phyloP scores from a whole-genome alignment of 805 yeast species.

The Yamadazyma takamatsuzukensis region DNA sequence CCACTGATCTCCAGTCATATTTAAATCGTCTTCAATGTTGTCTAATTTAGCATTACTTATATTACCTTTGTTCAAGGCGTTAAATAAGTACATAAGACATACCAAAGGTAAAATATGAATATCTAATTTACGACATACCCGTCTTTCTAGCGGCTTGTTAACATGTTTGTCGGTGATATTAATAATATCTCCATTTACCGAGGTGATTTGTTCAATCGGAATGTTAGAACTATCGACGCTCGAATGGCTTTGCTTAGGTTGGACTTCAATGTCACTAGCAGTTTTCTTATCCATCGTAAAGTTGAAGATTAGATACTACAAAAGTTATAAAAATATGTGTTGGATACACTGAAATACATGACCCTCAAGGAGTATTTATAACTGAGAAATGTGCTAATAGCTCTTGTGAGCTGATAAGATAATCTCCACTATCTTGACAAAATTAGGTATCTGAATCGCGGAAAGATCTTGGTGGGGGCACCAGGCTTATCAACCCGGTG shows the following conservation, averaged over 20 bases:
- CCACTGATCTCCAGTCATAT: conserved; percentile 41
- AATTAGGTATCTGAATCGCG: too few relatives aligned
- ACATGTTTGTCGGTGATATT: conserved; percentile 11
- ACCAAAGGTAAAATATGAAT: conserved; percentile 41
- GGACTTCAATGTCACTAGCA: conserved; percentile 3
- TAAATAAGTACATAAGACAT: conserved; percentile 45
- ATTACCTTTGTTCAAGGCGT: conserved; percentile 48
- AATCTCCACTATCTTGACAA: too few relatives aligned
- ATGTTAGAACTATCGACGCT: conserved; percentile 4
- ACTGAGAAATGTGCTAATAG: too few relatives aligned
- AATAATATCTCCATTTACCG: conserved; percentile 15
- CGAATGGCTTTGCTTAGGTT: conserved; percentile 5
- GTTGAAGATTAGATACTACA: too few relatives aligned
- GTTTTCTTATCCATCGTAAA: too few relatives aligned
- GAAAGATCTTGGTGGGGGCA: too few relatives aligned
- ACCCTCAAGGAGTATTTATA: too few relatives aligned
- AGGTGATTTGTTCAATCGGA: conserved; percentile 13
- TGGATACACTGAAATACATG: too few relatives aligned
- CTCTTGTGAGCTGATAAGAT: too few relatives aligned
- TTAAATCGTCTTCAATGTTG: conserved; percentile 39
- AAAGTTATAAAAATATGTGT: too few relatives aligned
- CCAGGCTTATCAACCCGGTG: too few relatives aligned
- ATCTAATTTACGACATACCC: conserved; percentile 40
- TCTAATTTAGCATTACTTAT: conserved; percentile 49
- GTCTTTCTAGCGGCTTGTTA: conserved; percentile 21